Percentiles rank a stretch among this genome's conserved stretches.
These are phyloP conservation scores for Citrus australasica DNA, from an alignment of 345 rosid species.

Conservation along the genomic window DNA sequence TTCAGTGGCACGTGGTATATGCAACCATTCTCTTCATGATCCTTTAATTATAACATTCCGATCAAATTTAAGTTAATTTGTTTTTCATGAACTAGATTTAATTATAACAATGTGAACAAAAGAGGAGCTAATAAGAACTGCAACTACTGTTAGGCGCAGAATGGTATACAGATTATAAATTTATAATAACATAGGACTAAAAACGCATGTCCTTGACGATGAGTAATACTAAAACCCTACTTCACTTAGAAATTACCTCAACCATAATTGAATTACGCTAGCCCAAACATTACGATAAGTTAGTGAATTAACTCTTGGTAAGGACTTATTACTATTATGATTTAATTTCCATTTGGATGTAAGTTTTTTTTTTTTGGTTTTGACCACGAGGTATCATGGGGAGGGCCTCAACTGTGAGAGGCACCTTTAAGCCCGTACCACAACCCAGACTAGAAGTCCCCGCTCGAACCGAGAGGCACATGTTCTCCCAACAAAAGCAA, in stretches of 20 bases:
- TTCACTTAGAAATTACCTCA: neutral
- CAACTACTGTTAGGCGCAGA: neutral
- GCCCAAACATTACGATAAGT: neutral
- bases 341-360: too few relatives aligned
- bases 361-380: too few relatives aligned
- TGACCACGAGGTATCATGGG: too few relatives aligned
- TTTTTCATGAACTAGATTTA: neutral
- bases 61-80: neutral
- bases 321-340: too few relatives aligned
- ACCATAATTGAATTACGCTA: neutral
- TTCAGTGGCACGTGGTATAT: neutral
- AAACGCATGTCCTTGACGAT: neutral
- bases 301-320: neutral
- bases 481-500: too few relatives aligned
- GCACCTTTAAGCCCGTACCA: too few relatives aligned
- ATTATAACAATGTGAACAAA: neutral
- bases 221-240: neutral
- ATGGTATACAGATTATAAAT: neutral
- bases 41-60: neutral
- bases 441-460: too few relatives aligned
- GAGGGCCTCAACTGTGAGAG: too few relatives aligned
- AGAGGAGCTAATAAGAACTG: constrained; percentile 9
- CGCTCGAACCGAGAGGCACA: too few relatives aligned
- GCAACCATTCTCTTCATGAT: neutral
- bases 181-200: neutral